These are phyloP conservation scores for Chromera velia DNA, from an alignment of 73 alveolate species.

Conservation along the genomic window DNA sequence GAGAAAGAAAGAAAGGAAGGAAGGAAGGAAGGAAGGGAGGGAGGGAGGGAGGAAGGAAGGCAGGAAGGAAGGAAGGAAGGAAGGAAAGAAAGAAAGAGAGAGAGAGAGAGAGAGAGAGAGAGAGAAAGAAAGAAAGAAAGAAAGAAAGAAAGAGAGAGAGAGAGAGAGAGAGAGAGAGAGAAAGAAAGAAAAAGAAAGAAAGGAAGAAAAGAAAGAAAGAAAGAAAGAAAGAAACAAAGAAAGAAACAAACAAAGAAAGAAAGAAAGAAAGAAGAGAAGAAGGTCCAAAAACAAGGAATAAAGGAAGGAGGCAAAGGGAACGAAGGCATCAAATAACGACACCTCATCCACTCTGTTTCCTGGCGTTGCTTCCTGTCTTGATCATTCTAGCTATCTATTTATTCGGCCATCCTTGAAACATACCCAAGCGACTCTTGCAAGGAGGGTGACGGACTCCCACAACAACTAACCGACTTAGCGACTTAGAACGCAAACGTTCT, in stretches of 20 bases:
- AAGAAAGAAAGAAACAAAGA: neutral
- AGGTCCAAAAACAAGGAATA: neutral
- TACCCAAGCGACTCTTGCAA: neutral
- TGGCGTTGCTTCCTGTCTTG: no score
- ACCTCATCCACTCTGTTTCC: no score
- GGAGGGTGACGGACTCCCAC: neutral
- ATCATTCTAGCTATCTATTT: no score
- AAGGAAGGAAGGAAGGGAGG: neutral
- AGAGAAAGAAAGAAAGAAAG: neutral
- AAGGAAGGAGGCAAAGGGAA: neutral
- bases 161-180: neutral
- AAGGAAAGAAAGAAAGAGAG: neutral
- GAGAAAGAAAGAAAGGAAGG: neutral
- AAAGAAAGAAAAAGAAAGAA: neutral
- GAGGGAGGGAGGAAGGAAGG: neutral
- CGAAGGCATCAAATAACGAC: neutral
- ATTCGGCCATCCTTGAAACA: no score
- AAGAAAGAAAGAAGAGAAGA: neutral
- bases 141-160: neutral
- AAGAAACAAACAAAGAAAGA: neutral
- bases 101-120: neutral
- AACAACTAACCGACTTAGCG: neutral
- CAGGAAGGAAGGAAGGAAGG: no score
- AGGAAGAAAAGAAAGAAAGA: neutral
- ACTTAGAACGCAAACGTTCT: neutral